These are phyloP conservation scores for Canavalia gladiata DNA, from an alignment of 306 rosid genomes.

Conservation along the genomic window DNA sequence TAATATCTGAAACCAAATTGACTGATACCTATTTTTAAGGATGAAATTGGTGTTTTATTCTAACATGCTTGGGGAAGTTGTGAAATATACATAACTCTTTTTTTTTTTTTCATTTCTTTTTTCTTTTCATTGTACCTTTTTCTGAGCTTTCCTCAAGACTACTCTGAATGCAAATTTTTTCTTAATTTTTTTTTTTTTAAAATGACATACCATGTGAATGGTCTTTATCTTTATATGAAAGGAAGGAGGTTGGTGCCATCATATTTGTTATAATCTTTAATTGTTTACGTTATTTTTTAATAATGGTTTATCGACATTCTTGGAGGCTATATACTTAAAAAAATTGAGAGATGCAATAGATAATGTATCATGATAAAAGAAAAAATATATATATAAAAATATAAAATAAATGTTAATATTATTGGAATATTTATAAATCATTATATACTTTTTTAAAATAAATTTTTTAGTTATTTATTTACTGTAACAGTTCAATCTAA, in stretches of 20 bases:
- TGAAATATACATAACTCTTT: not conserved
- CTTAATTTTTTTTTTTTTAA: not conserved
- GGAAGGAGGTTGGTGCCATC: constrained; percentile 32
- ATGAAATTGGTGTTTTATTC: not conserved
- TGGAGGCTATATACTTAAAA: no score
- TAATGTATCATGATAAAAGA: no score
- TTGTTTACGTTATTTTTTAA: not conserved
- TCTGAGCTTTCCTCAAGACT: not conserved
- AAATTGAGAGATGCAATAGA: no score
- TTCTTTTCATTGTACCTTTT: not conserved
- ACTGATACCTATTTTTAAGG: not conserved
- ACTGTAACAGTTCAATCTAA: no score
- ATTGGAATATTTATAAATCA: no score
- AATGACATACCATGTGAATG: not conserved
- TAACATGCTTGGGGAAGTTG: not conserved
- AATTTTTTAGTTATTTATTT: no score
- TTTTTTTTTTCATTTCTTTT: not conserved
- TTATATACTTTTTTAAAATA: no score
- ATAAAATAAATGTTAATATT: no score
- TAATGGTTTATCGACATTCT: no score
- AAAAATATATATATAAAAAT: no score
- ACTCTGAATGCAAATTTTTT: not conserved
- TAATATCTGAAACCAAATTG: no score
- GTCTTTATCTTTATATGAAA: constrained; percentile 39
- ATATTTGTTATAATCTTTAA: constrained; percentile 13